Evolutionary conservation across 2,329 filamentous ascomycete species (phyloP).

Genomic region (Corynespora cassiicola): DNA sequence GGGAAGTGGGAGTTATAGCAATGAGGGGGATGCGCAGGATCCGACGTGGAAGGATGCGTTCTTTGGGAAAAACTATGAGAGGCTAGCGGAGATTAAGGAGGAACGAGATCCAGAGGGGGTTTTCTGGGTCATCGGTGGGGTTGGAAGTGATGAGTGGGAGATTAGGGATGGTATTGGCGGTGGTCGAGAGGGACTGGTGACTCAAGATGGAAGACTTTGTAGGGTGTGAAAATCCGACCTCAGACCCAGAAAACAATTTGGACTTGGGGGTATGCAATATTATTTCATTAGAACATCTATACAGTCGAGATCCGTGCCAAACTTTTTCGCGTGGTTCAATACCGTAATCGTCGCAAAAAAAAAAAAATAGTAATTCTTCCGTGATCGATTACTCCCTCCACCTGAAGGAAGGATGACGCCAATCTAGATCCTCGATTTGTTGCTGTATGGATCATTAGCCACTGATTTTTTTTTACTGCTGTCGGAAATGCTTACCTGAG

Average conservation of each 20-base stretch:
- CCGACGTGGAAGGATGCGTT: conserved; percentile 28
- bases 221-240: too few relatives aligned
- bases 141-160: conserved; percentile 34
- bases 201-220: conserved; percentile 35
- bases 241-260: too few relatives aligned
- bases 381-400: too few relatives aligned
- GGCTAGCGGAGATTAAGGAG: conserved; percentile 26
- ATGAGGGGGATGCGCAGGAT: conserved; percentile 37
- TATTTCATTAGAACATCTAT: too few relatives aligned
- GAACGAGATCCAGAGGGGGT: conserved; percentile 29
- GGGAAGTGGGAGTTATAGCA: conserved; percentile 30
- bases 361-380: too few relatives aligned
- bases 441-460: conserved; percentile 67
- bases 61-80: conserved; percentile 30
- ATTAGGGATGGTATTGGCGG: conserved; percentile 20
- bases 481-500: too few relatives aligned
- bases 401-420: conserved; percentile 66
- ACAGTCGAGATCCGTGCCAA: too few relatives aligned
- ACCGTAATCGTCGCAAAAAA: too few relatives aligned
- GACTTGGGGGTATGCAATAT: too few relatives aligned
- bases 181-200: conserved; percentile 20
- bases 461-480: conserved; percentile 62
- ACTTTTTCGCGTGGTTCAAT: too few relatives aligned
- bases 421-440: conserved; percentile 47
- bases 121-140: conserved; percentile 30